Base-by-base conservation (phyloP, 768 basidiomycete genomes). In the Mycena pura region DNA sequence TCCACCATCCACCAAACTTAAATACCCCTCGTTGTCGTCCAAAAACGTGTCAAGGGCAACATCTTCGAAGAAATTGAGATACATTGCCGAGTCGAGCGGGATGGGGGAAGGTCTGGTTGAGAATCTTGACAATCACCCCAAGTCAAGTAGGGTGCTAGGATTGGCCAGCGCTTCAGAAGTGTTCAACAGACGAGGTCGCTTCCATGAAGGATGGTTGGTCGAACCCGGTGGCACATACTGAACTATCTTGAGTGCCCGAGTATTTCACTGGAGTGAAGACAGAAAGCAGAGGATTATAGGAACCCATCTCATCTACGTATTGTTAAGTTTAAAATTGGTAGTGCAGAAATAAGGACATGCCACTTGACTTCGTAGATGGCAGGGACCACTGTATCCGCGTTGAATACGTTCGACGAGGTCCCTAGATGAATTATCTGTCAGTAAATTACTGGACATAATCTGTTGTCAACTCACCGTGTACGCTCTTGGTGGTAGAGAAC, bases 1-100 rank as follows among this genome's bases (percentile, higher is more conserved):
- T 19, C 80, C 80, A 14, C 86, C 85, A 61, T 85, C 86, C 14
- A 85, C 79, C 8, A 86, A 74, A n/a, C 79, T 72, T 3, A 86
- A 73, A 57, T 74, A 71, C 14, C 69, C 66, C 43, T 78, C 73
- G 38, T 74, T 69, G 1, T 80, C 57, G 57, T 83, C 80, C n/a
- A 74, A 68, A 65, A 81, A 86, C 2, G 74, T 78, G 10, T 36
- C 57, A 5, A 43, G 70, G 58, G 32, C 72, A 70, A 84, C 24
- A 17, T 76, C 78, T 22, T 57, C 73, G 68, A 66, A 86, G 81
- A 7, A 82, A 73, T 77, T 82, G 2, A 48, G 50, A 50, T 34
- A 56, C 31, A n/a, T 28, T 24, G 40, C 28, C 14, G 38, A 50
- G 31, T 41, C 43, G 11, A 57, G 36, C 15, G 39, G 38, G n/a